These are phyloP conservation scores for Biscogniauxia marginata DNA, from an alignment of 2,329 filamentous ascomycete species.

Conservation along the genomic window DNA sequence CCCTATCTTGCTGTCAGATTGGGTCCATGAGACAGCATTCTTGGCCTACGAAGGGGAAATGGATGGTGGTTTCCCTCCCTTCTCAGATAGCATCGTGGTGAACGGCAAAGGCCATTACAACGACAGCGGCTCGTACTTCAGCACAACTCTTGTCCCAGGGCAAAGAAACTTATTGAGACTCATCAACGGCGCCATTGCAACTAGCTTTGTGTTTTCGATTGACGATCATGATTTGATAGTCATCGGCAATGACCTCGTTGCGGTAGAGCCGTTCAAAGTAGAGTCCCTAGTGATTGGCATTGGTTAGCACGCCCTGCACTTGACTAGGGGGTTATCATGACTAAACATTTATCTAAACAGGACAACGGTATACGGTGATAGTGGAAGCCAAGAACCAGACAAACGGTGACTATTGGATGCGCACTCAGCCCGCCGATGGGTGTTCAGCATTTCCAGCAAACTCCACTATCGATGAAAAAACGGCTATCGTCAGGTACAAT, in stretches of 20 bases:
- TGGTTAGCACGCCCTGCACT: slow-evolving; percentile 33
- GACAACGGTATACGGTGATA: slow-evolving; percentile 29
- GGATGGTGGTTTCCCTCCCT: neutral
- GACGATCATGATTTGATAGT: slow-evolving; percentile 49
- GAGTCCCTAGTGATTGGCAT: slow-evolving; percentile 44
- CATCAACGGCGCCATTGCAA: slow-evolving; percentile 45
- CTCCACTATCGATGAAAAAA: slow-evolving; percentile 16
- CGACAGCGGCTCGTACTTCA: slow-evolving; percentile 25
- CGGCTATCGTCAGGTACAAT: slow-evolving; percentile 29
- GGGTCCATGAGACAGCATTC: slow-evolving; percentile 37
- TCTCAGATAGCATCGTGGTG: slow-evolving; percentile 33
- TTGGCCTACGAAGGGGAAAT: slow-evolving; percentile 20
- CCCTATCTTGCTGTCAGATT: slow-evolving; percentile 47
- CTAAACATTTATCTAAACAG: neutral
- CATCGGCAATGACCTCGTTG: slow-evolving; percentile 48
- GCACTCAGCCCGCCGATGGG: slow-evolving; percentile 20
- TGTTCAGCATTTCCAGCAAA: slow-evolving; percentile 10
- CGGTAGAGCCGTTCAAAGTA: slow-evolving; percentile 47
- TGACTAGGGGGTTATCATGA: slow-evolving; percentile 32
- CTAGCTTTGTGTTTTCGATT: slow-evolving; percentile 43
- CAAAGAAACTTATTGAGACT: slow-evolving; percentile 43
- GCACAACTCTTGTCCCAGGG: slow-evolving; percentile 31
- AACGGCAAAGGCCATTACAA: slow-evolving; percentile 33
- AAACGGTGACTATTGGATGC: slow-evolving; percentile 27
- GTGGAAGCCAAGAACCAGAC: slow-evolving; percentile 22